Evolutionary conservation across 78 protist genomes (phyloP).

Genomic region (Speleostelium caveatum): DNA sequence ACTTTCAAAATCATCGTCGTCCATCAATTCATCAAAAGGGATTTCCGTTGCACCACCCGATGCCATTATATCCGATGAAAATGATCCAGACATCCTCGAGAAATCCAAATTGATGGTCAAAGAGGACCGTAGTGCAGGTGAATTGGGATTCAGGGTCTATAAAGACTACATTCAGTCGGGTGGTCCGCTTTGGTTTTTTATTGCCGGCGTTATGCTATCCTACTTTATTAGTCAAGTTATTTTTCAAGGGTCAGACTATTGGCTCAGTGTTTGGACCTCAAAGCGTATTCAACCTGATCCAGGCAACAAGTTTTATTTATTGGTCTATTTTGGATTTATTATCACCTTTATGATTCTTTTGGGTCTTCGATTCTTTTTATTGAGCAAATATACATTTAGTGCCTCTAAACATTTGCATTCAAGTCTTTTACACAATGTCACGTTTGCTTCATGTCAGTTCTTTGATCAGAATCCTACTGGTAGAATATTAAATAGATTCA

Average conservation of each 20-base stretch:
- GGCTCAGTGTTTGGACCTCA: neutral
- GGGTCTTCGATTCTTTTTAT: neutral
- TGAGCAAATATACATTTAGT: neutral
- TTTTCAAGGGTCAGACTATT: slow-evolving; percentile 14
- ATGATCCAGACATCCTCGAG: neutral
- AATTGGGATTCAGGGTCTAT: slow-evolving; percentile 9
- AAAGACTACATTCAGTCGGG: slow-evolving; percentile 18
- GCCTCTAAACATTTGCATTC: neutral
- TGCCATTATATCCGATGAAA: neutral
- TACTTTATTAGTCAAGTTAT: slow-evolving; percentile 1
- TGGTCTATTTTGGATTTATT: neutral
- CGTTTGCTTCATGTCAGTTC: slow-evolving; percentile 86
- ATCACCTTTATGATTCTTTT: neutral
- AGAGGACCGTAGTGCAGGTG: slow-evolving; percentile 45
- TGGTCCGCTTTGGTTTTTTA: neutral
- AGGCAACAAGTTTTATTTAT: neutral
- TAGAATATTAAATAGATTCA: slow-evolving; percentile 96
- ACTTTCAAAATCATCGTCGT: neutral
- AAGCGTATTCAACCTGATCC: neutral
- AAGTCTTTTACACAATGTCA: neutral
- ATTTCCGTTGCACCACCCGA: neutral
- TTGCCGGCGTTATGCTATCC: neutral
- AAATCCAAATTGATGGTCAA: slow-evolving; percentile 29
- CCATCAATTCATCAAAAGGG: neutral
- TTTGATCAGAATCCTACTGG: slow-evolving; percentile 97